A percentile compares a stretch with the other conserved stretches of the same genome.
Evolutionary conservation across 169 alveolate species (phyloP).

Genomic region (Babesia ovata): DNA sequence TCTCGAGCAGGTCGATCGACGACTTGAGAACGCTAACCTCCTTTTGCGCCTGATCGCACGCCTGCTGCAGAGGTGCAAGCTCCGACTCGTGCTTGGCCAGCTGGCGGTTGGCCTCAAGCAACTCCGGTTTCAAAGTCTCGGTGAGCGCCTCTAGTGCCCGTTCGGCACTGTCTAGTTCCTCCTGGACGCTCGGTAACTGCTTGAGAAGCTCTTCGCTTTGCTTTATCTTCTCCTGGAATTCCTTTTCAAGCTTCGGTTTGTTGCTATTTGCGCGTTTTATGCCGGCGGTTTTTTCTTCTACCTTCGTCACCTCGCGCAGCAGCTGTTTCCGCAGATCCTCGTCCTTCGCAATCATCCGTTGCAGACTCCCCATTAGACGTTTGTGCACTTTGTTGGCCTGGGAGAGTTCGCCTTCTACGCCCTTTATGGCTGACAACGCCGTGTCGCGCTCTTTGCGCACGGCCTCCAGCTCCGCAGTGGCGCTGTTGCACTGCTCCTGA

Average conservation of each 20-base stretch:
- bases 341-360: conserved; percentile 70
- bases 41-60: conserved; percentile 60
- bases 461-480: conserved; percentile 54
- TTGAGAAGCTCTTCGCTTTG: conserved; percentile 61
- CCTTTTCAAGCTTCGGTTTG: conserved; percentile 65
- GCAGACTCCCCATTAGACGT: conserved; percentile 72
- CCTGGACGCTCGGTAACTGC: conserved; percentile 65
- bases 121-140: conserved; percentile 66
- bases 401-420: conserved; percentile 73
- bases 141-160: conserved; percentile 66
- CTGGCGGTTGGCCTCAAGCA: conserved; percentile 51
- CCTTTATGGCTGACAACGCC: conserved; percentile 53
- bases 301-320: conserved; percentile 72
- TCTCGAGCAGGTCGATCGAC: conserved; percentile 62
- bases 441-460: conserved; percentile 72
- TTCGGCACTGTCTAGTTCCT: conserved; percentile 73
- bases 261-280: conserved; percentile 68
- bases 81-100: conserved; percentile 64
- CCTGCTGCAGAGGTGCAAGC: conserved; percentile 76
- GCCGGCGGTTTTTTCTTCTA: conserved; percentile 72
- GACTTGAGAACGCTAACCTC: conserved; percentile 60
- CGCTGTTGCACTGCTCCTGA: conserved; percentile 39
- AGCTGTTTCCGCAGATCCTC: conserved; percentile 80
- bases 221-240: conserved; percentile 61
- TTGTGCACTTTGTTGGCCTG: conserved; percentile 66